Evolutionary conservation across 2,329 filamentous ascomycete genomes (phyloP), one percentile per base, ranked within the genome.

Genomic region (Podosphaera fusca): DNA sequence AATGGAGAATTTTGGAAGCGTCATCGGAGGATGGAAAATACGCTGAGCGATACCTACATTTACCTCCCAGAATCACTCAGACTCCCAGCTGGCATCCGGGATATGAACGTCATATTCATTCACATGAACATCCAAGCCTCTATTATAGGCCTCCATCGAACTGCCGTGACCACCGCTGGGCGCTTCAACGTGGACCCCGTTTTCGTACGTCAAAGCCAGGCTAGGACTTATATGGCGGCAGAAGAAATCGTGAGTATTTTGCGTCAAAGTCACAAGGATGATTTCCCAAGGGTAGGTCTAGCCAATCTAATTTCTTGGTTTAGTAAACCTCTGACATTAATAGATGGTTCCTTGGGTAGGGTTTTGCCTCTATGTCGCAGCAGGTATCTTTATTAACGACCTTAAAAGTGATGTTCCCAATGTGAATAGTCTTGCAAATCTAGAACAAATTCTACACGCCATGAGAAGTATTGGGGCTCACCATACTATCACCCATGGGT

Each of bases 41-140:
- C 83, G 12, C 70, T 95, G 1, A 80, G 86, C 2, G 86, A 82
- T 63, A 81, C 82, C 3, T 84, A 89, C 57, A 79, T 95, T 67
- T 84, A 84, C 36, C 72, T 95, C 4, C 88, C 90, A 0, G 80
- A 83, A 58, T 73, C 79, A 58, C 75, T 94, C 49, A 79, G 86
- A 40, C 70, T 95, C 31, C 87, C 88, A 0, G 70, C 73, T 33
- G 81, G 82, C 10, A 70, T 86, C 55, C 73, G 76, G 45, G 79
- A 94, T 62, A 75, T 83, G 0, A 81, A 85, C 51, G 80, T 87
- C 5, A 76, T 94, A 0, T 89, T 94, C 66, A 75, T 82, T 55
- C 95, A 95, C 61, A 83, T 95, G 73, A 88, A 86, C 65, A 78
- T 95, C 2, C 89, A 95, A 65, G 87, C 88, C 0, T 84, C 86